These are phyloP conservation scores for Crinitomyces ghanaensis DNA, from an alignment of 805 yeast genomes.

Conservation along the genomic window DNA sequence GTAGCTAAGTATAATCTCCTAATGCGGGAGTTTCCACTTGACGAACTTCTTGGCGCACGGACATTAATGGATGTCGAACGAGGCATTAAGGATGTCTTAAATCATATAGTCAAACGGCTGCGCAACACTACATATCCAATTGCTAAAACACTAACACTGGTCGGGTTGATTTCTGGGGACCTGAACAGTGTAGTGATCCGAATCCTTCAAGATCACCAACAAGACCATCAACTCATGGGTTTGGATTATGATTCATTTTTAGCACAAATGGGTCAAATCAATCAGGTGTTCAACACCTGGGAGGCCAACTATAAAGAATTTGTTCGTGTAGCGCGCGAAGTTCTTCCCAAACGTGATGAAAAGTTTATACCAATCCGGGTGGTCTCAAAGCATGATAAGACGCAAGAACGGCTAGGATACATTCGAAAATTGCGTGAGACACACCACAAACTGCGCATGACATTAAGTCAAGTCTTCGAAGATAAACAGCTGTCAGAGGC, in stretches of 20 bases:
- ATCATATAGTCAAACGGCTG: constrained; percentile 48
- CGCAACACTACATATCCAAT: constrained; percentile 53
- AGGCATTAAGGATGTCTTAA: constrained; percentile 39
- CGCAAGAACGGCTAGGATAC: constrained; percentile 35
- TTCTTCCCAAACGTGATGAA: constrained; percentile 61
- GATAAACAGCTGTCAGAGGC: constrained; percentile 6
- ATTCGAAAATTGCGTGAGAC: constrained; percentile 36
- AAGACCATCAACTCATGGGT: constrained; percentile 33
- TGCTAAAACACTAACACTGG: constrained; percentile 48
- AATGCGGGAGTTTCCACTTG: constrained; percentile 59
- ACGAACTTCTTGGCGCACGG: constrained; percentile 40
- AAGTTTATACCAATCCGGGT: constrained; percentile 56
- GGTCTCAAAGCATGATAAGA: constrained; percentile 30
- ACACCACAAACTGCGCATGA: constrained; percentile 40
- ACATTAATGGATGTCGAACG: constrained; percentile 34
- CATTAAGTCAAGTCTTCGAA: constrained; percentile 24
- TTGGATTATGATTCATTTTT: constrained; percentile 33
- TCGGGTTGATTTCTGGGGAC: constrained; percentile 53
- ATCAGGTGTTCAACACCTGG: constrained; percentile 35
- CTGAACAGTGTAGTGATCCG: constrained; percentile 35
- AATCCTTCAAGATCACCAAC: constrained; percentile 27
- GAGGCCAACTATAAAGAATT: constrained; percentile 55
- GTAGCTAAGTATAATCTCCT: constrained; percentile 51
- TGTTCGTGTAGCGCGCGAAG: constrained; percentile 57
- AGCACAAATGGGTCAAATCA: constrained; percentile 21